Evolutionary conservation across 2,329 filamentous ascomycete species (phyloP), one percentile per base, ranked within the genome.

Genomic region (Fusarium kyushuense): DNA sequence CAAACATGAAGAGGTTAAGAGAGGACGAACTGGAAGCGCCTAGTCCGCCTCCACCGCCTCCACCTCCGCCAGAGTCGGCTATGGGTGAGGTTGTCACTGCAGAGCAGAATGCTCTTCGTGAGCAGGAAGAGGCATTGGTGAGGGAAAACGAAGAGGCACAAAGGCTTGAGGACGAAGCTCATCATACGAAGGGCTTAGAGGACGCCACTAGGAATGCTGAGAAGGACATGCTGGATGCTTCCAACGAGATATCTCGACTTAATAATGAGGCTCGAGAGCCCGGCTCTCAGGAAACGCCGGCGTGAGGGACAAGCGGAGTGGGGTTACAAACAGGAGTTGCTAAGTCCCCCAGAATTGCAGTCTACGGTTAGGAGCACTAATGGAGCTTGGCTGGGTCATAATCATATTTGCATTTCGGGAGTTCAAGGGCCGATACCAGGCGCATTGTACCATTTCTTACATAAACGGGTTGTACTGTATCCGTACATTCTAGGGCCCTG

Each of bases 111-210:
- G 80, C 78, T 29, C 79, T 85, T 61, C 80, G 78, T 45, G 82
- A 85, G 64, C 84, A 86, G 74, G 84, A 85, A 69, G 81, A 83
- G 69, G 84, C 79, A 27, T 75, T 86, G 16, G 76, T 84, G 74
- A 79, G 80, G 41, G 84, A 87, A 76, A 85, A 86, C 63, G 85
- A 87, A 69, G 85, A 87, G 70, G 84, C 84, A 2, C 81, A 86
- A 69, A 77, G 84, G 58, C 76, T 85, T 23, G 84, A 84, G 55
- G 84, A 85, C 49, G 83, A 84, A 63, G 82, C 79, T 46, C 78
- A 74, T 23, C 67, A 70, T 54, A 74, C 70, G 7, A 76, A 74
- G 58, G 63, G 55, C 43, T 54, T 75, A 65, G 75, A 76, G 58
- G 68, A 67, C 10, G 73, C 59, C 30, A 59, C 63, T 49, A 64